These are phyloP conservation scores for Alternaria sp. DNA, from an alignment of 2,329 filamentous ascomycete species.

Conservation along the genomic window DNA sequence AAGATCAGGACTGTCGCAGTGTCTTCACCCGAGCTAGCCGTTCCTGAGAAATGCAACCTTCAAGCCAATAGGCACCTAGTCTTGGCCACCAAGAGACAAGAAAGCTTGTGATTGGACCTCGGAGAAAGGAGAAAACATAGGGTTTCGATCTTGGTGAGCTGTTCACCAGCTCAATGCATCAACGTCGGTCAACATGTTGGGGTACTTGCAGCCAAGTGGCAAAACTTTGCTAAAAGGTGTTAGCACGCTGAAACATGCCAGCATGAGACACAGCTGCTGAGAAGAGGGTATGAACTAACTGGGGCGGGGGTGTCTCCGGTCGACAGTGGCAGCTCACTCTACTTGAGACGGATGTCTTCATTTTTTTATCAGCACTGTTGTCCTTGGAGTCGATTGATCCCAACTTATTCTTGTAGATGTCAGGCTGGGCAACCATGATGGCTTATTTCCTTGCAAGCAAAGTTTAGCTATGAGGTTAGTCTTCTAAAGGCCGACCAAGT, in stretches of 20 bases:
- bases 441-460: neutral
- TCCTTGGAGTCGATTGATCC: neutral
- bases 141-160: neutral
- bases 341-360: neutral
- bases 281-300: neutral
- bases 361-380: neutral
- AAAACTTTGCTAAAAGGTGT: neutral
- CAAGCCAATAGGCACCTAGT: neutral
- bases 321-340: neutral
- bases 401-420: no score
- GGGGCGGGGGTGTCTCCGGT: no score
- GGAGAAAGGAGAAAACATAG: neutral
- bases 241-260: neutral
- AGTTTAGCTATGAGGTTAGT: neutral
- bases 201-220: neutral
- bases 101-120: neutral
- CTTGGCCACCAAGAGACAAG: neutral
- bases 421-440: neutral
- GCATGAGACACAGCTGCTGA: neutral
- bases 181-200: neutral
- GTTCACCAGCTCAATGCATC: neutral
- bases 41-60: neutral
- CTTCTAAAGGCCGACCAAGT: neutral
- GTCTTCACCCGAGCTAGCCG: neutral
- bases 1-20: neutral